These are phyloP conservation scores for Austropuccinia psidii DNA, from an alignment of 1,284 basidiomycete genomes.

Conservation along the genomic window DNA sequence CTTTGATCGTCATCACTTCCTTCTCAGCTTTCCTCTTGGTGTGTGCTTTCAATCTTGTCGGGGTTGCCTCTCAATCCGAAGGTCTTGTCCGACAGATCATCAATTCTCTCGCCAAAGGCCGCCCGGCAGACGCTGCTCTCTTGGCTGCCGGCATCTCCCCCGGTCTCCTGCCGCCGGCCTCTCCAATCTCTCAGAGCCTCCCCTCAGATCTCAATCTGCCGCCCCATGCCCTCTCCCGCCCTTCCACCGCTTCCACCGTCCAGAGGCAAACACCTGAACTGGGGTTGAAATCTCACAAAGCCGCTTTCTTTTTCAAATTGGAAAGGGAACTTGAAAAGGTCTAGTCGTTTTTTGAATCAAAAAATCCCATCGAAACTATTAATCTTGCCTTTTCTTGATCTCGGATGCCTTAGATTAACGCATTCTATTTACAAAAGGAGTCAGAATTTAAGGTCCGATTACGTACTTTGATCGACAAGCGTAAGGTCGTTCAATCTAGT, in stretches of 20 bases:
- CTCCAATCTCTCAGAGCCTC: conserved; percentile 1
- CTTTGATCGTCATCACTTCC: background rate
- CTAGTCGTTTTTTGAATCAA: background rate
- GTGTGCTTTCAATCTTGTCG: background rate
- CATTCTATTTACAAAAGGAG: conserved; percentile 98
- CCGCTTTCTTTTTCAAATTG: conserved; percentile 98
- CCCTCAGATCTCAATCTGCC: too few species aligned
- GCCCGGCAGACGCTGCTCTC: conserved; percentile 78
- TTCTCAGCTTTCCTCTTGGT: background rate
- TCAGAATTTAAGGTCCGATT: conserved; percentile 86
- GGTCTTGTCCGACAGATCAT: conserved; percentile 58
- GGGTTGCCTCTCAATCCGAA: conserved; percentile 25
- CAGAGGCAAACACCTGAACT: conserved; percentile 44
- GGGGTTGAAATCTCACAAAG: conserved; percentile 72
- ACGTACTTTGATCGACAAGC: conserved; percentile 82
- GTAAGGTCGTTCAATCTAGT: conserved; percentile 52
- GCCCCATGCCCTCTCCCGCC: conserved; percentile 51
- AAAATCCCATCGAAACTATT: background rate
- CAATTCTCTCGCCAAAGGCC: conserved; percentile 87
- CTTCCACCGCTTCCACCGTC: background rate
- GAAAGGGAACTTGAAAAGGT: conserved; percentile 90
- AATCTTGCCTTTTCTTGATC: background rate
- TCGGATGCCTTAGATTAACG: conserved; percentile 66
- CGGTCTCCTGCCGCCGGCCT: background rate
- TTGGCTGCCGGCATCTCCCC: conserved; percentile 76